Evolutionary conservation across 2,329 filamentous ascomycete species (phyloP), one percentile per base, ranked within the genome.

Genomic region (Talaromyces albobiverticillius): DNA sequence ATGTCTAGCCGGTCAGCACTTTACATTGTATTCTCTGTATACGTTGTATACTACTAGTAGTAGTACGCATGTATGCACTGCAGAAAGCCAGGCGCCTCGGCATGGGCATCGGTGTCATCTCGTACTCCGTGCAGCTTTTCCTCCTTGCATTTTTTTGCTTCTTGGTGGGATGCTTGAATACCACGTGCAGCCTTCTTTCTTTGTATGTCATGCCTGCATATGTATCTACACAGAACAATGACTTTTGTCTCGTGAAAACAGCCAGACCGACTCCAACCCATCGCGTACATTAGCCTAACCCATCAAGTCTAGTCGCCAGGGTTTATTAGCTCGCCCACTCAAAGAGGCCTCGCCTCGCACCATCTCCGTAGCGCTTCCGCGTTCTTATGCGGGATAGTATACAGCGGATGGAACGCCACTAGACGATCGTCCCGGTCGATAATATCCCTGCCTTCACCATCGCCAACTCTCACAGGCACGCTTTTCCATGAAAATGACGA

Each of bases 391-490:
- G 91, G 89, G 60, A 96, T 86, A 58, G 89, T 87, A 73, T 90
- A 96, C 23, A 96, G 82, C 2, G 93, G 93, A 71, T 96, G 90
- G 36, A 90, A 80, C 14, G 87, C 77, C 49, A 75, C 77, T 49
- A 96, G 79, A 38, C 83, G 76, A 74, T 95, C 90, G 42, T n/a
- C 31, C 4, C 32, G 25, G 26, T 55, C 53, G 36, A 55, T 32
- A 25, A 55, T 36, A 31, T 55, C 43, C 26, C 25, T 45, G 29
- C 41, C 9, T 55, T 78, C 74, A 62, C 87, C 81, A 56, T 89
- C 85, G 72, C 89, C 90, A 51, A 66, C 60, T 34, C 78, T 75
- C 63, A 65, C 67, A 56, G 69, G 70, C 62, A 65, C 67, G 67
- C 66, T 70, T 51, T 62, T 64, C 72, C 70, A 73, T 51, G 69